Conservation (phyloP, 2,329 filamentous ascomycete genomes). For the Raffaelea deltoideospora region DNA sequence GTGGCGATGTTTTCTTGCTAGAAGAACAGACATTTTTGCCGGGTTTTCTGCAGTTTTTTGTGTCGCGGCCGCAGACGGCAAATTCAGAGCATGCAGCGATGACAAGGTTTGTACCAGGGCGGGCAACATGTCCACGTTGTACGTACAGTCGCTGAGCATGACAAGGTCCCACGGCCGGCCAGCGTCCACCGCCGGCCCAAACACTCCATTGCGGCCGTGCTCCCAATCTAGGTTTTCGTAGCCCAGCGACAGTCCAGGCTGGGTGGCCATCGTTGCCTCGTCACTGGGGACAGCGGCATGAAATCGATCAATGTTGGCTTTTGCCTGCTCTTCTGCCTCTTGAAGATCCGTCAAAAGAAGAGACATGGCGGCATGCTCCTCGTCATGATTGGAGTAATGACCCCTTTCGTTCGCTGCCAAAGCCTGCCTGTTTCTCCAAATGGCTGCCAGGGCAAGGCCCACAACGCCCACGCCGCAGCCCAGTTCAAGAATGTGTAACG, state of each 20-base stretch:
- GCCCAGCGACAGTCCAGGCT: too few species aligned
- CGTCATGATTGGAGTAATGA: neutral
- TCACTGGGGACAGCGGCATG: neutral
- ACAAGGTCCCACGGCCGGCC: constrained; percentile 33
- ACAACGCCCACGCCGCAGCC: constrained; percentile 42
- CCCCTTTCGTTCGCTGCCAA: neutral
- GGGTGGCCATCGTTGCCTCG: neutral
- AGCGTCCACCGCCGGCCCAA: constrained; percentile 24
- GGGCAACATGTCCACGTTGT: constrained; percentile 41
- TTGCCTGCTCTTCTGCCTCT: constrained; percentile 34
- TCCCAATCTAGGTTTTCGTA: constrained; percentile 46
- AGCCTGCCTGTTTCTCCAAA: neutral
- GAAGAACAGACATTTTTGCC: constrained; percentile 24
- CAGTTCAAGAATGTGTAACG: constrained; percentile 32
- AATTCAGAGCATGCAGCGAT: constrained; percentile 28
- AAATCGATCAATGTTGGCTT: constrained; percentile 26
- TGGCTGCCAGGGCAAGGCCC: constrained; percentile 30
- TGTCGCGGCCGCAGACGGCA: constrained; percentile 3
- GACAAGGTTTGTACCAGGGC: constrained; percentile 37
- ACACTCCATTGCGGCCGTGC: constrained; percentile 27
- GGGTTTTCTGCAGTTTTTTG: neutral
- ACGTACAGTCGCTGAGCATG: constrained; percentile 45
- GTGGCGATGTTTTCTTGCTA: constrained; percentile 42
- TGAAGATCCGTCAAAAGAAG: constrained; percentile 34
- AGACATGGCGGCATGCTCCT: neutral